These are phyloP conservation scores for Populus trichocarpa DNA, from an alignment of 441 rosid species.

Conservation along the genomic window DNA sequence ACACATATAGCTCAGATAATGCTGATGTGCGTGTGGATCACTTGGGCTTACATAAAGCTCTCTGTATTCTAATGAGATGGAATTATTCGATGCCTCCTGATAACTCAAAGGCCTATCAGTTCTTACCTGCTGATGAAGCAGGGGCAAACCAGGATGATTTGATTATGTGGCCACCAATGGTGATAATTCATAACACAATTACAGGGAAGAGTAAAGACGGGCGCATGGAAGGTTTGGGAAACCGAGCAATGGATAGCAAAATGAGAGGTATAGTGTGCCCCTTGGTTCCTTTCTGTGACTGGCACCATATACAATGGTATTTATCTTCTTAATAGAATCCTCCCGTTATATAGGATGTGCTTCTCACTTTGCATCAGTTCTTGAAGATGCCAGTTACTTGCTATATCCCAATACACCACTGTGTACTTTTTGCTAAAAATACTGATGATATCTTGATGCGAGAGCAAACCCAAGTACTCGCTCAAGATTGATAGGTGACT, in stretches of 20 bases:
- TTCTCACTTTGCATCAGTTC: conserved; percentile 2
- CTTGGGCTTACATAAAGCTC: conserved; percentile 96
- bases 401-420: neutral
- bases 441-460: neutral
- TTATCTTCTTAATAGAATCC: conserved; percentile 18
- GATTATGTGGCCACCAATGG: conserved; percentile 94
- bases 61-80: conserved; percentile 97
- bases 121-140: conserved; percentile 76
- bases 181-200: conserved; percentile 85
- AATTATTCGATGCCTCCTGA: conserved; percentile 82
- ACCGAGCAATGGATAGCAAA: conserved; percentile 89
- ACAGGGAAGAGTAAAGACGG: conserved; percentile 96
- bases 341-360: conserved; percentile 5
- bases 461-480: neutral
- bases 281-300: conserved; percentile 30
- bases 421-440: neutral
- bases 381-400: neutral
- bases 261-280: conserved; percentile 74
- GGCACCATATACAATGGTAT: conserved; percentile 4
- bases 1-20: conserved; percentile 81
- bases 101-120: conserved; percentile 77
- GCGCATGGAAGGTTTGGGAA: conserved; percentile 97
- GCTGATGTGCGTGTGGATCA: conserved; percentile 80
- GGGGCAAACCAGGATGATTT: conserved; percentile 82
- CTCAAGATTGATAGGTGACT: neutral